Conservation (phyloP, 2,329 filamentous ascomycete species). For the Cryphonectria parasitica region DNA sequence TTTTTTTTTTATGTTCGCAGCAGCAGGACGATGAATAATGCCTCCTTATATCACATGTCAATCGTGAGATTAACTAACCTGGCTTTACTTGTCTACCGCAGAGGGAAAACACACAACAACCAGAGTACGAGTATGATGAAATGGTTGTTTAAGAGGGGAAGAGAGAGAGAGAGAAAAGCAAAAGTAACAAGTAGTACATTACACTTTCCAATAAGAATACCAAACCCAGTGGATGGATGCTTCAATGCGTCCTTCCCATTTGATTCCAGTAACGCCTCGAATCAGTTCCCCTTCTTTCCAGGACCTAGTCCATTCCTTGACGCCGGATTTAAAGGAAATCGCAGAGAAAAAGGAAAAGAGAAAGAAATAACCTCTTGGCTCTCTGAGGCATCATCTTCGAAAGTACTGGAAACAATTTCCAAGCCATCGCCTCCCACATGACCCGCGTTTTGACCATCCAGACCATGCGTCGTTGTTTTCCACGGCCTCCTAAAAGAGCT, state of each 20-base stretch:
- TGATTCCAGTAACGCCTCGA: slow-evolving; percentile 3
- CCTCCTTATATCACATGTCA: neutral
- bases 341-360: neutral
- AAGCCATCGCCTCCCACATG: neutral
- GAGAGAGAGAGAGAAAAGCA: neutral
- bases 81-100: neutral
- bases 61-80: neutral
- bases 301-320: neutral
- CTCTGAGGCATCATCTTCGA: neutral
- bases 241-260: neutral
- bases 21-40: no score
- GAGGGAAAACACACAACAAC: no score
- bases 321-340: neutral
- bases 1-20: no score
- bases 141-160: neutral
- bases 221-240: neutral
- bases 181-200: neutral
- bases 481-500: neutral
- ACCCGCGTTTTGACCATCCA: neutral
- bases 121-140: no score
- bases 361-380: neutral
- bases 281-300: neutral
- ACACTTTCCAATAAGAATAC: neutral
- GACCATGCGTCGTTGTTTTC: neutral
- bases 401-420: neutral